Evolutionary conservation across 2,329 filamentous ascomycete genomes (phyloP).

Genomic region (Neodidymelliopsis sp.): DNA sequence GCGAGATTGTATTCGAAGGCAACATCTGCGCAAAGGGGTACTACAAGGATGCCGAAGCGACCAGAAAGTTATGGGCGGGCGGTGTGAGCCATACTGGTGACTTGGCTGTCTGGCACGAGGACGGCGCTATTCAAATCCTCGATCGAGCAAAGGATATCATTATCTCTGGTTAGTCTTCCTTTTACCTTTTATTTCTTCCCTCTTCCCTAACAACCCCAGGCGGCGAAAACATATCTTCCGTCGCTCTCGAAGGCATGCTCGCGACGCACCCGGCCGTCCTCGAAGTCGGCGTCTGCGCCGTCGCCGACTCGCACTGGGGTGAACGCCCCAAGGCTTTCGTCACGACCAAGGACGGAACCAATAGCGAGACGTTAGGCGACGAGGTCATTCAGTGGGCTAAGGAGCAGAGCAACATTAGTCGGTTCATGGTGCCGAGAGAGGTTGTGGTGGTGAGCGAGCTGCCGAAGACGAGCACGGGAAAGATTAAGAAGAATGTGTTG

Average conservation of each 20-base stretch:
- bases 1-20: conserved; percentile 84
- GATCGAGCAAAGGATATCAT: conserved; percentile 98
- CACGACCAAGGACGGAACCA: conserved; percentile 68
- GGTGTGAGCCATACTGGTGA: conserved; percentile 90
- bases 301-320: conserved; percentile 90
- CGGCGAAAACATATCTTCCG: conserved; percentile 95
- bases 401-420: conserved; percentile 78
- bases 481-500: conserved; percentile 93
- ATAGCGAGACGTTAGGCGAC: conserved; percentile 66
- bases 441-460: conserved; percentile 84
- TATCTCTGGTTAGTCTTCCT: conserved; percentile 74
- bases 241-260: conserved; percentile 90
- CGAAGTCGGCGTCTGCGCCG: conserved; percentile 88
- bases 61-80: conserved; percentile 83
- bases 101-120: conserved; percentile 89
- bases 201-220: conserved; percentile 58
- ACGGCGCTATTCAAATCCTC: conserved; percentile 89
- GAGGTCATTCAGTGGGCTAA: conserved; percentile 89
- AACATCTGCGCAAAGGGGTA: conserved; percentile 95
- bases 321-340: conserved; percentile 95
- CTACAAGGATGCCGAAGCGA: conserved; percentile 88
- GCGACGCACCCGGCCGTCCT: conserved; percentile 87
- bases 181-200: background rate
- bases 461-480: conserved; percentile 96
- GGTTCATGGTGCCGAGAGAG: conserved; percentile 83